Conservation (phyloP, 208 protist genomes). For the Porcisia hertigi region DNA sequence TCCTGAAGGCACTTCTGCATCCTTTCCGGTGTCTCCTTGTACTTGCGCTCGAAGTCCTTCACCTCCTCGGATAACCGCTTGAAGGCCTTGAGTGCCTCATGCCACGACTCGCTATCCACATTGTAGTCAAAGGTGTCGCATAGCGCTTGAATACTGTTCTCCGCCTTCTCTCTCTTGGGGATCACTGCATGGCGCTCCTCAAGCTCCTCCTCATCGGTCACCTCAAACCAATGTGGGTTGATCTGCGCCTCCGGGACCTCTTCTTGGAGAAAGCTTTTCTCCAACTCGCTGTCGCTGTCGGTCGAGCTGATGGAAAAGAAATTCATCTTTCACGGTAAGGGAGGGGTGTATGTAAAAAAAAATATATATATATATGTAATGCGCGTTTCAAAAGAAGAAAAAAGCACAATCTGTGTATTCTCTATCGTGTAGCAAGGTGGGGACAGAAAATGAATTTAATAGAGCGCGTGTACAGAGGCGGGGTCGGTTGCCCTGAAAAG, state of each 20-base stretch:
- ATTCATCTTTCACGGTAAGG: constrained; percentile 27
- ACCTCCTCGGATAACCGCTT: constrained; percentile 35
- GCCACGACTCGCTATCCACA: constrained; percentile 37
- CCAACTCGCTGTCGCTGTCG: constrained; percentile 59
- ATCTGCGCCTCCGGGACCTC: constrained; percentile 56
- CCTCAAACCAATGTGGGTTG: constrained; percentile 73
- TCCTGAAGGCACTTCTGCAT: constrained; percentile 58
- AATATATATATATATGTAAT: constrained; percentile 8
- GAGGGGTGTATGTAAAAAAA: too few species aligned
- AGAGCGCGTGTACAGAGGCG: neutral
- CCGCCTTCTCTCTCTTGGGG: constrained; percentile 59
- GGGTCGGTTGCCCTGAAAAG: neutral
- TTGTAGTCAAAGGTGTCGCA: constrained; percentile 65
- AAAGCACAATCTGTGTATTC: neutral
- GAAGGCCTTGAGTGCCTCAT: constrained; percentile 38
- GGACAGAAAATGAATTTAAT: neutral
- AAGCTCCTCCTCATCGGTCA: constrained; percentile 75
- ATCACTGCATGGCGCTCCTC: constrained; percentile 58
- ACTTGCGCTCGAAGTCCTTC: constrained; percentile 38
- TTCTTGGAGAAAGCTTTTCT: constrained; percentile 50
- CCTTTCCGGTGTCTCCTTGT: constrained; percentile 37
- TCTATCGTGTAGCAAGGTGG: neutral
- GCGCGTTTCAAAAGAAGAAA: neutral
- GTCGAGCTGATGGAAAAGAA: constrained; percentile 42
- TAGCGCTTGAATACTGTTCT: constrained; percentile 48